phyloP scores from a whole-genome alignment of 176 grass and related monocot species.

The Hordeum marinum region DNA sequence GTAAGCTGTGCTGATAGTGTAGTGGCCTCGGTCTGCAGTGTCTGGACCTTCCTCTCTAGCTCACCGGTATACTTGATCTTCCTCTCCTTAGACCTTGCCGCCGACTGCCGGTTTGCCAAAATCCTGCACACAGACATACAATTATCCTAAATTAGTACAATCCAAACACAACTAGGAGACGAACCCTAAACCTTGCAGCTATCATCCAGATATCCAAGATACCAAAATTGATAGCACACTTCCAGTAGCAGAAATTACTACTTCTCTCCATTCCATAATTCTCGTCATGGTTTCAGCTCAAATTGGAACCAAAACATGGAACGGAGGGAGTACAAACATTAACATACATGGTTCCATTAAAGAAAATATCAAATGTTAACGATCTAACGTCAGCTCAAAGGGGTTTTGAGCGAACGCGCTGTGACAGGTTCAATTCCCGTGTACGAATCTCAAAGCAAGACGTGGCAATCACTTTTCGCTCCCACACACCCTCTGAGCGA shows the following conservation, averaged over 20 bases:
- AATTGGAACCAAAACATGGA: too few relatives aligned
- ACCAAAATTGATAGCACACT: background rate
- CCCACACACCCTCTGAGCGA: too few relatives aligned
- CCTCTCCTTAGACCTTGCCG: conserved; percentile 92
- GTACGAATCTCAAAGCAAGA: too few relatives aligned
- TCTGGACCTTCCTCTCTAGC: conserved; percentile 94
- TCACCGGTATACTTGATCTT: conserved; percentile 85
- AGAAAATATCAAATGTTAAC: too few relatives aligned
- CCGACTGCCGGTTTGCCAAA: conserved; percentile 91
- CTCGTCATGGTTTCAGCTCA: too few relatives aligned
- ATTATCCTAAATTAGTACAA: conserved; percentile 3
- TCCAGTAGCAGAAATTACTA: background rate
- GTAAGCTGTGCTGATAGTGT: conserved; percentile 93
- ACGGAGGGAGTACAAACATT: background rate
- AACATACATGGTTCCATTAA: background rate
- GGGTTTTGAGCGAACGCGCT: too few relatives aligned
- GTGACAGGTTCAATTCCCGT: too few relatives aligned
- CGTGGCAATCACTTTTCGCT: too few relatives aligned
- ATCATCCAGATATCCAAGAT: conserved; percentile 3
- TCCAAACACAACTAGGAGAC: background rate
- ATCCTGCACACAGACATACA: conserved; percentile 46
- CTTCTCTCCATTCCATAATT: too few relatives aligned
- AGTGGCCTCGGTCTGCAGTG: conserved; percentile 95
- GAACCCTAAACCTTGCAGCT: background rate
- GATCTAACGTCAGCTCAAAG: too few relatives aligned